phyloP scores from a whole-genome alignment of 2,329 filamentous ascomycete genomes.

The Didymella keratinophila region DNA sequence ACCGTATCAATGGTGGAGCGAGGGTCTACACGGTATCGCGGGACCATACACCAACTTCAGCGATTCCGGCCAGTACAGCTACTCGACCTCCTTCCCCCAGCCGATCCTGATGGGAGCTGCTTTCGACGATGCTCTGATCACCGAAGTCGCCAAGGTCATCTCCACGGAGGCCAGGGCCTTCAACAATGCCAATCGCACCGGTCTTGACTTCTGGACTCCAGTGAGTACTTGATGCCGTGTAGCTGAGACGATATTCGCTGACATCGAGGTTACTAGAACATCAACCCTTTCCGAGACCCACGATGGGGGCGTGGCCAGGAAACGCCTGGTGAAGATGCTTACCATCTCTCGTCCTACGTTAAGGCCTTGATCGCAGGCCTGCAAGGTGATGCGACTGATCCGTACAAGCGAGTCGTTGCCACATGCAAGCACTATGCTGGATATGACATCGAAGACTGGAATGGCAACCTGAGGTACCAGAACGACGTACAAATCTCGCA shows the following conservation, averaged over 20 bases:
- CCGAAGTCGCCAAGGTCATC: slow-evolving; percentile 64
- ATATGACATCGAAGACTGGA: slow-evolving; percentile 45
- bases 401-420: slow-evolving; percentile 39
- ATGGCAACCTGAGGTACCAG: slow-evolving; percentile 50
- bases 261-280: slow-evolving; percentile 54
- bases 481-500: slow-evolving; percentile 65
- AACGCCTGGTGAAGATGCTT: slow-evolving; percentile 66
- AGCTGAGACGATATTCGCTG: too few species aligned
- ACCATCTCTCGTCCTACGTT: slow-evolving; percentile 62
- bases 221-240: neutral
- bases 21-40: slow-evolving; percentile 70
- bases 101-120: slow-evolving; percentile 70
- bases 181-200: slow-evolving; percentile 61
- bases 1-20: slow-evolving; percentile 63
- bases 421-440: slow-evolving; percentile 52
- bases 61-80: slow-evolving; percentile 63
- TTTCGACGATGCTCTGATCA: slow-evolving; percentile 69
- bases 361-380: slow-evolving; percentile 63
- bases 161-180: slow-evolving; percentile 71
- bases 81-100: slow-evolving; percentile 71
- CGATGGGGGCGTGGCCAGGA: slow-evolving; percentile 63
- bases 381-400: slow-evolving; percentile 54
- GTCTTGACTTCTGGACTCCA: slow-evolving; percentile 13
- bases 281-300: slow-evolving; percentile 71
- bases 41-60: slow-evolving; percentile 64